Evolutionary conservation across 108 stramenopile species (phyloP), one percentile per base, ranked within the genome.

Genomic region (Bacterosira constricta): DNA sequence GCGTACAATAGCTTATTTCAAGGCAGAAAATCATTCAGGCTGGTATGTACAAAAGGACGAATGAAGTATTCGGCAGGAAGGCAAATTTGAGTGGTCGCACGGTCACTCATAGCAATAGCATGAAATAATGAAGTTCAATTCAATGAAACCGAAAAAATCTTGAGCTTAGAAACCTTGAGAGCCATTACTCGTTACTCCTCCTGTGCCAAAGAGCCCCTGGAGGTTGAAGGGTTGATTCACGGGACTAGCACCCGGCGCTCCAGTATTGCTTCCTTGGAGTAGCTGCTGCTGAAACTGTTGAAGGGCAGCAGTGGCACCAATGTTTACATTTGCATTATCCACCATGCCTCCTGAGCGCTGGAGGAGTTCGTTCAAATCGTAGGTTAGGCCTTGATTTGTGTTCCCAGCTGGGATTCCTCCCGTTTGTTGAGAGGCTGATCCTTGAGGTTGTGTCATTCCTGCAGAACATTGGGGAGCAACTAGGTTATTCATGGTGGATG

Each of bases 271-370:
- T 3, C 55, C 55, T 34, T 56, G 55, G 41, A 66, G 52, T 23
- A 66, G 21, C 6, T 66, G 65, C 29, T 54, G 65, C 25, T 53
- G 51, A 23, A 66, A 36, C 38, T 66, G 65, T 10, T 12, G 65
- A 35, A 56, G 18, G 21, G 32, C 32, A 6, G 20, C 8, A 18
- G 9, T 56, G 17, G 7, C 12, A 30, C n/a, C 35, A 6, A 34
- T 32, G n/a, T 4, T 18, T 32, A 20, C 32, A 20, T 18, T 32
- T 17, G n/a, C 31, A 54, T 15, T 15, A 1, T 17, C 32, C 20
- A 7, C 55, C 55, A 37, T 56, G 7, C 36, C 20, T 15, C 32
- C 53, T 5, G 11, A 26, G 7, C 47, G 21, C 47, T 49, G 47
- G 47, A 54, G 55, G 8, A 35, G 17, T 18, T 36, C 32, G 55